A percentile compares a stretch with the other conserved stretches of the same genome.
Evolutionary conservation across 441 rosid species (phyloP).

Genomic region (Adansonia gregorii): DNA sequence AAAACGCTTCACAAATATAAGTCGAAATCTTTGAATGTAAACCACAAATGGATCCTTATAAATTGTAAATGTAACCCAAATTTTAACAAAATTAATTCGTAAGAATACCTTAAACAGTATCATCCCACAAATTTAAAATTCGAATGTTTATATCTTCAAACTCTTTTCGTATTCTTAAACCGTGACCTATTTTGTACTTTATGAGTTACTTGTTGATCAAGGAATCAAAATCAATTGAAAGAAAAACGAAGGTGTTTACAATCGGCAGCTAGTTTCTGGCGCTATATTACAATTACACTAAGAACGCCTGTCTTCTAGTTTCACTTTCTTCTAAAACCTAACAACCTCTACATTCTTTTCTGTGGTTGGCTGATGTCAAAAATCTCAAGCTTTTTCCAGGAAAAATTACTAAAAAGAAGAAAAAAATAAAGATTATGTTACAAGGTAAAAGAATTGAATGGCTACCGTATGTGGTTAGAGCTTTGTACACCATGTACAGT

Average conservation of each 20-base stretch:
- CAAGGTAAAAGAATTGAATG: conserved; percentile 49
- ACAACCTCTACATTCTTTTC: background rate
- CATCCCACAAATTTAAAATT: too few relatives aligned
- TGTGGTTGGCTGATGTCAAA: background rate
- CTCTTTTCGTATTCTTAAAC: too few relatives aligned
- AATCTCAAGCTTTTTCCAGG: conserved; percentile 25
- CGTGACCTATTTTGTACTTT: background rate
- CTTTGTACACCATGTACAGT: conserved; percentile 60
- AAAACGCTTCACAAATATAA: too few relatives aligned
- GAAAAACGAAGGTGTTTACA: background rate
- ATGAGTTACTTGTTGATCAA: background rate
- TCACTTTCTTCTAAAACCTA: background rate
- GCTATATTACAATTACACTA: conserved; percentile 16
- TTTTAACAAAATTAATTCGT: too few relatives aligned
- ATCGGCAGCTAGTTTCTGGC: too few relatives aligned
- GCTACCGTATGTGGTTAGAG: conserved; percentile 57
- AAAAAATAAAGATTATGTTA: background rate
- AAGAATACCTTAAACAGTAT: too few relatives aligned
- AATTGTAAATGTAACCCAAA: too few relatives aligned
- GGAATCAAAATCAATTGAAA: background rate
- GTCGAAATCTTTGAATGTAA: too few relatives aligned
- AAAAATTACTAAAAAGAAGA: background rate
- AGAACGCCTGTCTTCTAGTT: background rate
- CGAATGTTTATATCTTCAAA: too few relatives aligned
- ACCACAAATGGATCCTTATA: too few relatives aligned